These are phyloP conservation scores for Aspergillus hortae DNA, from an alignment of 2,329 filamentous ascomycete genomes.

Conservation along the genomic window DNA sequence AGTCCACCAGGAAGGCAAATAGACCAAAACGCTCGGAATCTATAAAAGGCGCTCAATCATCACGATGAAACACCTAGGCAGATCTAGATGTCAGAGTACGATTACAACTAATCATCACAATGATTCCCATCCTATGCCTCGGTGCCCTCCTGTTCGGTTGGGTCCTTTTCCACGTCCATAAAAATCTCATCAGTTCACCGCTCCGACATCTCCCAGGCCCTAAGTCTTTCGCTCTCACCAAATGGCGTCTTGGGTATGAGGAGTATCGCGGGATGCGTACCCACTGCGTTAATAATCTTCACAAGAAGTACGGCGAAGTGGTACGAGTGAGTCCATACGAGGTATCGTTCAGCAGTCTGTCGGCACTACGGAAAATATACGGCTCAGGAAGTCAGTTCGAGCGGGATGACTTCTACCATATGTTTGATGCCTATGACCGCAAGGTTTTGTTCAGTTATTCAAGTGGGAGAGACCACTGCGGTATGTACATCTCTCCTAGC, in stretches of 20 bases:
- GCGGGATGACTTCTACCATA: conserved; percentile 51
- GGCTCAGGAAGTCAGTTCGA: conserved; percentile 52
- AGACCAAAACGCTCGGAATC: background rate
- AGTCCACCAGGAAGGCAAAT: background rate
- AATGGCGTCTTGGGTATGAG: conserved; percentile 45
- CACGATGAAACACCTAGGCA: background rate
- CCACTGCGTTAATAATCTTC: conserved; percentile 40
- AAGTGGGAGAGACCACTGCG: conserved; percentile 11
- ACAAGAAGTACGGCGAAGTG: conserved; percentile 44
- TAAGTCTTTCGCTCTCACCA: conserved; percentile 39
- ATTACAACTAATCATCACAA: background rate
- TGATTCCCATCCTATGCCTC: background rate
- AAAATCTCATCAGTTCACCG: background rate
- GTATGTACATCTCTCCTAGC: background rate
- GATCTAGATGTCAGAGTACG: background rate
- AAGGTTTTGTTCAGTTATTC: conserved; percentile 53
- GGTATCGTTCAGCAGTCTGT: conserved; percentile 42
- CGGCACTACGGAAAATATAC: conserved; percentile 53
- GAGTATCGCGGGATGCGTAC: conserved; percentile 46
- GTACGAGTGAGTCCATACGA: conserved; percentile 50
- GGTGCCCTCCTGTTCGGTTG: background rate
- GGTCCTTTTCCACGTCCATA: background rate
- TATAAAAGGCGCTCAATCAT: background rate
- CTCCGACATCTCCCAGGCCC: conserved; percentile 28
- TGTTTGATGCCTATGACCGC: conserved; percentile 53